Evolutionary conservation across 2,329 filamentous ascomycete genomes (phyloP).

Genomic region (Hypoxylon sp.): DNA sequence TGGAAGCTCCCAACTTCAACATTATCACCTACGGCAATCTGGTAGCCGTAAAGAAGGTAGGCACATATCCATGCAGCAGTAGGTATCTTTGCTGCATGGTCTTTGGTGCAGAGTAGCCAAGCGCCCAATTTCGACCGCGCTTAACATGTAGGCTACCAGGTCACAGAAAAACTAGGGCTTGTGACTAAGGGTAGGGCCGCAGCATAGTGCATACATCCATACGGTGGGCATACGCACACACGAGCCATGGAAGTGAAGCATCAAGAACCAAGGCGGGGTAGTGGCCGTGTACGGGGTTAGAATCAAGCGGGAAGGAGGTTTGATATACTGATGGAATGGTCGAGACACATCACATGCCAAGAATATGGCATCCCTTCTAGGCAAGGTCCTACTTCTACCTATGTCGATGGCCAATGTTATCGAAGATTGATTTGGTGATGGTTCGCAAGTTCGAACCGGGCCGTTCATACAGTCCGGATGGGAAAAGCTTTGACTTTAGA

Average conservation of each 20-base stretch:
- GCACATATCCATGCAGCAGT: no score
- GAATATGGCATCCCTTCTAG: conserved; percentile 25
- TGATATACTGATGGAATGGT: conserved; percentile 32
- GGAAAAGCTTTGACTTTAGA: conserved; percentile 9
- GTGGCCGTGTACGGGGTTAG: conserved; percentile 19
- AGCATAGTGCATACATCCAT: conserved; percentile 21
- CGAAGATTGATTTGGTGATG: conserved; percentile 7
- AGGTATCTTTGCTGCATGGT: conserved; percentile 6
- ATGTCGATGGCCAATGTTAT: conserved; percentile 7
- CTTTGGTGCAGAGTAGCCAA: conserved; percentile 14
- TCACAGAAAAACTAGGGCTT: conserved; percentile 10
- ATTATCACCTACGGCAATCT: conserved; percentile 6
- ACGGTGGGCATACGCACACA: not conserved
- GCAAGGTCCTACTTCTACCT: conserved; percentile 6
- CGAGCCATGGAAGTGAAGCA: conserved; percentile 2
- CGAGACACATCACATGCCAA: conserved; percentile 37
- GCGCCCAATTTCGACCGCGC: conserved; percentile 31
- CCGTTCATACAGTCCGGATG: conserved; percentile 8
- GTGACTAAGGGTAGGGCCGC: conserved; percentile 21
- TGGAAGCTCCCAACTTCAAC: conserved; percentile 18
- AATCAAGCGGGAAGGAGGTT: conserved; percentile 17
- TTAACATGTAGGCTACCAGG: conserved; percentile 21
- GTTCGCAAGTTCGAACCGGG: conserved; percentile 6
- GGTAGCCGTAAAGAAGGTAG: conserved; percentile 5
- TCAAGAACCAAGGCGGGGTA: conserved; percentile 33